Conservation (phyloP, 805 yeast genomes). For the Kodamaea kakaduensis region DNA sequence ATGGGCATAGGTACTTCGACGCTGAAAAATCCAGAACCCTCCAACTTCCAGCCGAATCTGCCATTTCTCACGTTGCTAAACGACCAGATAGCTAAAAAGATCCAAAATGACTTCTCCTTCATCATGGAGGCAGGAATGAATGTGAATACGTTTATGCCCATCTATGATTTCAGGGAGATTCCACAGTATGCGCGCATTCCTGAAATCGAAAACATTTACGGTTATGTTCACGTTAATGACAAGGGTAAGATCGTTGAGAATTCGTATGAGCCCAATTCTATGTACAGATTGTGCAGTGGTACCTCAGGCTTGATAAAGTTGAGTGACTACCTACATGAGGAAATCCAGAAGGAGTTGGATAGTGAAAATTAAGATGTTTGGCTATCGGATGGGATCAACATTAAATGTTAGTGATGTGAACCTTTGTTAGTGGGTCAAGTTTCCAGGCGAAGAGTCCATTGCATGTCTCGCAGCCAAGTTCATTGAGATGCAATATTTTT, state of each 20-base stretch:
- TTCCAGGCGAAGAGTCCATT: too few relatives aligned
- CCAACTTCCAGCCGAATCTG: slow-evolving; percentile 23
- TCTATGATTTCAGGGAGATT: slow-evolving; percentile 63
- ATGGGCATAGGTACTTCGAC: slow-evolving; percentile 9
- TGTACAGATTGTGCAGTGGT: slow-evolving; percentile 51
- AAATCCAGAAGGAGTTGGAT: slow-evolving; percentile 13
- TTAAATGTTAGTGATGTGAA: too few relatives aligned
- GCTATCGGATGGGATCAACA: too few relatives aligned
- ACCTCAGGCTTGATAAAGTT: slow-evolving; percentile 48
- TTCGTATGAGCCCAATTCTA: slow-evolving; percentile 53
- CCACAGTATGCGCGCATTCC: slow-evolving; percentile 67
- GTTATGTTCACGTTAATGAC: slow-evolving; percentile 58
- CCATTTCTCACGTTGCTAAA: slow-evolving; percentile 28
- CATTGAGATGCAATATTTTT: too few relatives aligned
- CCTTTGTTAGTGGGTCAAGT: too few relatives aligned
- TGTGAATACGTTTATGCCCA: slow-evolving; percentile 57
- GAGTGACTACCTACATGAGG: slow-evolving; percentile 47
- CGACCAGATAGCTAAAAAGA: slow-evolving; percentile 17
- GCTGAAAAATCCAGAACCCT: slow-evolving; percentile 16
- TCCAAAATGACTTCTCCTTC: slow-evolving; percentile 48
- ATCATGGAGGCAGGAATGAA: slow-evolving; percentile 53
- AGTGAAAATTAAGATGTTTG: too few relatives aligned
- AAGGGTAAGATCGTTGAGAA: slow-evolving; percentile 52
- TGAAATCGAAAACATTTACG: slow-evolving; percentile 65
- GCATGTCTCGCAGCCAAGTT: too few relatives aligned